These are phyloP conservation scores for Circinella umbellata DNA, from an alignment of 371 early-diverging fungal genomes.

Conservation along the genomic window DNA sequence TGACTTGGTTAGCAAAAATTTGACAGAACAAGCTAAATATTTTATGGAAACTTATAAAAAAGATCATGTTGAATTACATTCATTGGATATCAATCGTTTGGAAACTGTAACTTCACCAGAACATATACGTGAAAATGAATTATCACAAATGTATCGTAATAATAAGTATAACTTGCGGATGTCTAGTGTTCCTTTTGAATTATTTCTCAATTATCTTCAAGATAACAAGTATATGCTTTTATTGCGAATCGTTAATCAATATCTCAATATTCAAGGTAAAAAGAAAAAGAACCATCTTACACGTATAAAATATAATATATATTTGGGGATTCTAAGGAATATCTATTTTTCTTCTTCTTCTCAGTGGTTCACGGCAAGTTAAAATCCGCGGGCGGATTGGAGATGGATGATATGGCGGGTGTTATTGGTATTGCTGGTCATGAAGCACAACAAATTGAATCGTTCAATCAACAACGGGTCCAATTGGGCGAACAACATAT, in stretches of 20 bases:
- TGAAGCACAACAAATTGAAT: constrained; percentile 77
- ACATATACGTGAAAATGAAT: constrained; percentile 83
- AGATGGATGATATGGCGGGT: constrained; percentile 53
- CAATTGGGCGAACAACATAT: constrained; percentile 42
- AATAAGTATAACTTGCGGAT: constrained; percentile 92
- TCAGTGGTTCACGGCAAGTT: constrained; percentile 33
- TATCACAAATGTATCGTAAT: constrained; percentile 79
- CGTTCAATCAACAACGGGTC: constrained; percentile 72
- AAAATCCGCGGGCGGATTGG: constrained; percentile 37
- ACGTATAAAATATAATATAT: too few species aligned
- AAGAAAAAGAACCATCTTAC: not conserved
- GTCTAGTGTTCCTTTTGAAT: constrained; percentile 90
- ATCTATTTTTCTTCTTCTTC: not conserved
- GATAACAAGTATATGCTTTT: constrained; percentile 89
- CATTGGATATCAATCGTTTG: constrained; percentile 69
- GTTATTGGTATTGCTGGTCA: constrained; percentile 81
- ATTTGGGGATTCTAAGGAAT: too few species aligned
- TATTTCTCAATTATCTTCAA: constrained; percentile 93
- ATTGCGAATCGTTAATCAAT: constrained; percentile 94
- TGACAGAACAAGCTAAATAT: constrained; percentile 58
- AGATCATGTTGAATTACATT: constrained; percentile 81
- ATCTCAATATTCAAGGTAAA: constrained; percentile 86
- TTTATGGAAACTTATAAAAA: constrained; percentile 80
- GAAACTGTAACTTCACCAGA: constrained; percentile 68
- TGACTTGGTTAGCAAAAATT: constrained; percentile 76